Evolutionary conservation across 78 protist species (phyloP).

Genomic region (Pelomyxa schiedti): DNA sequence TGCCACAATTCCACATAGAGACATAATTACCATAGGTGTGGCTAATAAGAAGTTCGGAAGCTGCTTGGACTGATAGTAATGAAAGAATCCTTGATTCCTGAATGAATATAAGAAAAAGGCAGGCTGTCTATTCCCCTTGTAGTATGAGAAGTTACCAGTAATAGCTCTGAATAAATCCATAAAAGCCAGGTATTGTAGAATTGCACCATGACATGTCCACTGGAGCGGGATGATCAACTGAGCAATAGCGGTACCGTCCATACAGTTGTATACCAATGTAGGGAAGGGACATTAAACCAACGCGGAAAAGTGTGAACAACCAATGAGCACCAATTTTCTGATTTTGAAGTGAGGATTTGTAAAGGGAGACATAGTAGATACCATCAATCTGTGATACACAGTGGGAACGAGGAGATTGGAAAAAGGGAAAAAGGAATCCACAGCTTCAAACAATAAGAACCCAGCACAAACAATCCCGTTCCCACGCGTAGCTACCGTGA

Average conservation of each 20-base stretch:
- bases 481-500: background rate
- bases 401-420: too few relatives aligned
- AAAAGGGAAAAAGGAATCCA: too few relatives aligned
- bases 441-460: too few relatives aligned
- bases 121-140: background rate
- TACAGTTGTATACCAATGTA: background rate
- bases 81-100: constrained; percentile 5
- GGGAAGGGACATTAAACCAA: background rate
- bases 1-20: background rate
- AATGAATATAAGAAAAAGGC: background rate
- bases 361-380: background rate
- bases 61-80: constrained; percentile 5
- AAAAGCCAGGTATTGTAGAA: background rate
- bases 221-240: background rate
- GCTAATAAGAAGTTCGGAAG: constrained; percentile 30
- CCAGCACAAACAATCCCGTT: background rate
- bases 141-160: constrained; percentile 10
- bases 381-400: too few relatives aligned
- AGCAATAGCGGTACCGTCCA: background rate
- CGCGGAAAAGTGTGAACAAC: background rate
- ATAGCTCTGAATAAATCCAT: constrained; percentile 2
- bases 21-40: background rate
- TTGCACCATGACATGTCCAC: constrained; percentile 1
- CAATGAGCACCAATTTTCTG: background rate
- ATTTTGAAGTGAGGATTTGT: background rate